Percentiles rank a stretch among this genome's conserved stretches.
Conservation (phyloP, 2,329 filamentous ascomycete genomes). For the Microsporum audouinii region DNA sequence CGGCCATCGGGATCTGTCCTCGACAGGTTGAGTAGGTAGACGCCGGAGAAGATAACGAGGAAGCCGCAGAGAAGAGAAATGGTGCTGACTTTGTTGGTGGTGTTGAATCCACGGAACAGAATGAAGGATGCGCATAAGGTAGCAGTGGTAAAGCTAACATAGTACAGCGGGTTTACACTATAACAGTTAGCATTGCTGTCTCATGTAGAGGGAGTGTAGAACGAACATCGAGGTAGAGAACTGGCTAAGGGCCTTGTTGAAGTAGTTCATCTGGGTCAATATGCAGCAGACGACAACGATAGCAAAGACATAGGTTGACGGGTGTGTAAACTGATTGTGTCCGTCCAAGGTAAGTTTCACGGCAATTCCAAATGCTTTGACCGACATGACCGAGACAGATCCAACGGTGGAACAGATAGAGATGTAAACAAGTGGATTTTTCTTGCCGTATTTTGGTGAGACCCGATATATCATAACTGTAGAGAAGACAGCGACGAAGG, state of each 20-base stretch:
- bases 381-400: constrained; percentile 95
- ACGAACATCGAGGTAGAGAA: constrained; percentile 95
- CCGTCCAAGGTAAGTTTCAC: constrained; percentile 87
- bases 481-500: constrained; percentile 70
- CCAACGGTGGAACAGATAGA: constrained; percentile 97
- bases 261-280: constrained; percentile 98
- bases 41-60: constrained; percentile 85
- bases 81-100: constrained; percentile 79
- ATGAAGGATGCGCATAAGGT: constrained; percentile 93
- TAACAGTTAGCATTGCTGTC: constrained; percentile 19
- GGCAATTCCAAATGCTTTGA: constrained; percentile 97
- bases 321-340: constrained; percentile 88
- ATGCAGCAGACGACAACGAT: constrained; percentile 91
- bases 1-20: constrained; percentile 77
- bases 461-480: constrained; percentile 93
- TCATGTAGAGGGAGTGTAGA: not conserved
- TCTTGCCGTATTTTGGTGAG: constrained; percentile 79
- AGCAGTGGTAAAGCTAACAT: constrained; percentile 92
- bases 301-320: constrained; percentile 94
- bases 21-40: constrained; percentile 93
- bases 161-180: constrained; percentile 92
- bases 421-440: constrained; percentile 90
- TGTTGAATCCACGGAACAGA: constrained; percentile 92
- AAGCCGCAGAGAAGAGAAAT: constrained; percentile 88
- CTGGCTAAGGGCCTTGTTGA: constrained; percentile 94